Conservation (phyloP, 345 rosid species). For the Boechera stricta region DNA sequence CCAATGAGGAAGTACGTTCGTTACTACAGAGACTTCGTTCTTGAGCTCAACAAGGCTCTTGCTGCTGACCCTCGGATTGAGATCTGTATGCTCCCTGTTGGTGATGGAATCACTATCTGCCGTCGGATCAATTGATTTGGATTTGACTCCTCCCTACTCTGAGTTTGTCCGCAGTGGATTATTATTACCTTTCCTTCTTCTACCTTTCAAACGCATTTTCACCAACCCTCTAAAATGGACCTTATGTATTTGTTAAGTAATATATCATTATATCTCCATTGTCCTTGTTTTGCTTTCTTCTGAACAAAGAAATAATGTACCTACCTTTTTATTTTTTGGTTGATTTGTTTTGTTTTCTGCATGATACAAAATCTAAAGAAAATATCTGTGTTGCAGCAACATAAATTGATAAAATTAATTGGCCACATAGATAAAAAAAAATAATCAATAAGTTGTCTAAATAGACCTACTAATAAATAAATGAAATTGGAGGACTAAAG, state of each 20-base stretch:
- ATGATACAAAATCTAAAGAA: slow-evolving; percentile 3
- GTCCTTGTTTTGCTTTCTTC: slow-evolving; percentile 17
- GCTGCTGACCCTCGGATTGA: slow-evolving; percentile 97
- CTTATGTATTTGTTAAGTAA: slow-evolving; percentile 36
- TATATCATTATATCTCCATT: slow-evolving; percentile 5
- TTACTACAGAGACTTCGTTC: slow-evolving; percentile 86
- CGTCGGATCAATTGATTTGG: slow-evolving; percentile 68
- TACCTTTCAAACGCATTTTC: slow-evolving; percentile 14
- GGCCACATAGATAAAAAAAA: background rate
- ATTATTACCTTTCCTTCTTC: background rate
- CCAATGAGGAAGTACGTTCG: slow-evolving; percentile 85
- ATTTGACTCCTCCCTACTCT: background rate
- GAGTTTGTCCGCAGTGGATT: slow-evolving; percentile 14
- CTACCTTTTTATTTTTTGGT: background rate
- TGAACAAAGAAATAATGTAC: slow-evolving; percentile 41
- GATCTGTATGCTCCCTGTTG: slow-evolving; percentile 94
- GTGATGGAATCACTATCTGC: slow-evolving; percentile 97
- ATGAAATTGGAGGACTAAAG: no score
- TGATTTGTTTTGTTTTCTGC: background rate
- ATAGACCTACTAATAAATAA: background rate
- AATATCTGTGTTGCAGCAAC: background rate
- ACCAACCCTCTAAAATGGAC: slow-evolving; percentile 25
- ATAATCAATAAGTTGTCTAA: background rate
- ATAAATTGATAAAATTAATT: background rate
- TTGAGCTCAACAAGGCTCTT: slow-evolving; percentile 95